Evolutionary conservation across 1,139 yeast species (phyloP).

Genomic region (Lizanozyma gosingica): DNA sequence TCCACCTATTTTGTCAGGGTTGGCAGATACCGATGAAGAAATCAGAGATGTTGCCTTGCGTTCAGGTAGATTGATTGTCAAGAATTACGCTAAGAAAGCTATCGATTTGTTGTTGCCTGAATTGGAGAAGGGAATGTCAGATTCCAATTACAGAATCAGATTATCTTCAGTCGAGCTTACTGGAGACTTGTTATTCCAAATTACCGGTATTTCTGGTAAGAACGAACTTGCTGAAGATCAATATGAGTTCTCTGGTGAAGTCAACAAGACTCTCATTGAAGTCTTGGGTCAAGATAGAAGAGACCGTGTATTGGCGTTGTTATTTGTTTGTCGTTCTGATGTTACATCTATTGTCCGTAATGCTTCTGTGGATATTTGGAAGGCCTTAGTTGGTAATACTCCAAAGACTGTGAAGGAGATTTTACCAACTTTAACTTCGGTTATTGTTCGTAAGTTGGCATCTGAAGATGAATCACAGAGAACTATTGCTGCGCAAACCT

Average conservation of each 20-base stretch:
- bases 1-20: slow-evolving; percentile 83
- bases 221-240: slow-evolving; percentile 61
- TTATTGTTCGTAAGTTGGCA: slow-evolving; percentile 77
- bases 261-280: slow-evolving; percentile 61
- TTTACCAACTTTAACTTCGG: slow-evolving; percentile 70
- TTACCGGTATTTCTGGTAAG: slow-evolving; percentile 78
- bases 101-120: slow-evolving; percentile 92
- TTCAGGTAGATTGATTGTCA: slow-evolving; percentile 87
- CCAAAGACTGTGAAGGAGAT: slow-evolving; percentile 95
- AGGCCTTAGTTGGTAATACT: slow-evolving; percentile 89
- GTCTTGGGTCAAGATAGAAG: slow-evolving; percentile 84
- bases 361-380: slow-evolving; percentile 96
- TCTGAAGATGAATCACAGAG: slow-evolving; percentile 72
- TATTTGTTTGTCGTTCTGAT: slow-evolving; percentile 92
- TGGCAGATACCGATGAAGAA: slow-evolving; percentile 83
- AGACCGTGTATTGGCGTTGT: slow-evolving; percentile 71
- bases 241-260: slow-evolving; percentile 46
- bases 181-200: slow-evolving; percentile 93
- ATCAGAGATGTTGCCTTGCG: slow-evolving; percentile 86
- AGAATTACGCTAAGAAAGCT: slow-evolving; percentile 87
- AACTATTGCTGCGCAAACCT: slow-evolving; percentile 83
- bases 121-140: slow-evolving; percentile 82
- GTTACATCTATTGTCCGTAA: slow-evolving; percentile 79
- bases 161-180: slow-evolving; percentile 90
- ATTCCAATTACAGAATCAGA: slow-evolving; percentile 78